Evolutionary conservation across 2,329 filamentous ascomycete genomes (phyloP).

Genomic region (Triangularia setosa): DNA sequence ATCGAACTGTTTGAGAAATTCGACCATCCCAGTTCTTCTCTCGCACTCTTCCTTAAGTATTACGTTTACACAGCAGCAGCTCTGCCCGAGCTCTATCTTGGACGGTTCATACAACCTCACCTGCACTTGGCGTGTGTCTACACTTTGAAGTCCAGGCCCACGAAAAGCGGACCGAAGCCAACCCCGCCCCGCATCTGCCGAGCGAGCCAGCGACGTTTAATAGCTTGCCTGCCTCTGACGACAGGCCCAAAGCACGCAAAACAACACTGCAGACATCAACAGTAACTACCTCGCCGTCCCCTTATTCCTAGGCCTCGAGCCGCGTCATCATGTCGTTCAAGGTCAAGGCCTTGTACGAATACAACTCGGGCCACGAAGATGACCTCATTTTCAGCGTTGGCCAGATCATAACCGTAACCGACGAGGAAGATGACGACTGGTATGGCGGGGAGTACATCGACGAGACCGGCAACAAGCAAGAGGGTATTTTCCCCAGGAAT

Average conservation of each 20-base stretch:
- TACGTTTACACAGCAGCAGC: background rate
- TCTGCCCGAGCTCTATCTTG: background rate
- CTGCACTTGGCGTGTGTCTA: background rate
- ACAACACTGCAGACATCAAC: conserved; percentile 7
- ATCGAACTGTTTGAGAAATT: conserved; percentile 24
- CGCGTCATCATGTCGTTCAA: conserved; percentile 69
- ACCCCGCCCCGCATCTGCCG: conserved; percentile 8
- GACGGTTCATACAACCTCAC: background rate
- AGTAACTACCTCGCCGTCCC: background rate
- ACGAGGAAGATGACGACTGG: conserved; percentile 91
- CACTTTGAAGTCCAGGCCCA: background rate
- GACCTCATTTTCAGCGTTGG: conserved; percentile 82
- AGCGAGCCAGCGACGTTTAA: background rate
- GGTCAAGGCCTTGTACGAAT: conserved; percentile 95
- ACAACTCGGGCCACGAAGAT: conserved; percentile 87
- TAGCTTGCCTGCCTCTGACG: background rate
- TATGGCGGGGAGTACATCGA: conserved; percentile 85
- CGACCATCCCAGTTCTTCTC: background rate
- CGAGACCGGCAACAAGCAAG: conserved; percentile 66
- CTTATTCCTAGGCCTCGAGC: background rate
- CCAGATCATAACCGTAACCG: conserved; percentile 90
- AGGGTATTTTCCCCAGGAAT: conserved; percentile 91
- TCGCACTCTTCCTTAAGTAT: background rate
- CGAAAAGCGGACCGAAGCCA: background rate
- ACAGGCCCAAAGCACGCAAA: background rate